phyloP scores from a whole-genome alignment of 176 grass and related monocot species.

The sorghum (Sorghum bicolor) region Sorghum_bicolor_NCBIv3 NC_012872.2:9936001-9936500 shows the following conservation, averaged over 20 bases:
- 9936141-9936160: neutral
- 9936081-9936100: neutral
- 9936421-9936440: no score
- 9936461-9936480: no score
- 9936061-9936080: neutral
- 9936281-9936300: neutral
- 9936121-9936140: neutral
- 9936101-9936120: neutral
- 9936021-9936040: neutral
- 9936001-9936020: neutral
- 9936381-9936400: neutral
- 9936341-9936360: neutral
- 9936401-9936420: neutral
- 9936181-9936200: neutral
- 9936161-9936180: neutral
- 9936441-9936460: neutral
- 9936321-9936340: neutral
- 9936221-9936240: neutral
- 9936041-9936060: neutral
- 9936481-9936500: neutral
- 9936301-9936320: neutral
- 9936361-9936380: neutral
- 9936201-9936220: neutral
- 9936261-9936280: neutral
- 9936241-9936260: neutral